Percentiles rank a stretch among this genome's conserved stretches.
These are phyloP conservation scores for Eruca vesicaria DNA, from an alignment of 441 rosid genomes.

Conservation along the genomic window DNA sequence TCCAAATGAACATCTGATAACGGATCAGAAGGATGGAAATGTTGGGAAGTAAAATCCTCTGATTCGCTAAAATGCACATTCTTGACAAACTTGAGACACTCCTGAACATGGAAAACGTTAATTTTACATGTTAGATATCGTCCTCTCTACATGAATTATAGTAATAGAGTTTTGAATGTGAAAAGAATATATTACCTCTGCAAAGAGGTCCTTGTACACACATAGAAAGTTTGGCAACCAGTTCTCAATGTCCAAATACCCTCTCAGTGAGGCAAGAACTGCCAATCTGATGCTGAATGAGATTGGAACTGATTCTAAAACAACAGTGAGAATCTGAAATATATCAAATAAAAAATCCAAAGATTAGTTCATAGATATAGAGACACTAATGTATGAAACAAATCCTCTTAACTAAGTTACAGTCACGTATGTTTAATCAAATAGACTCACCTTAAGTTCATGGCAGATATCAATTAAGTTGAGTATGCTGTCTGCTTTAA, in stretches of 20 bases:
- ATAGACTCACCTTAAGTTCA: conserved; percentile 72
- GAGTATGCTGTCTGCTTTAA: conserved; percentile 57
- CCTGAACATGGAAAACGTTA: conserved; percentile 46
- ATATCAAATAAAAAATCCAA: not conserved
- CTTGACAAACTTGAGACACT: conserved; percentile 83
- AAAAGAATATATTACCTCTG: conserved; percentile 56
- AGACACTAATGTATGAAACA: conserved; percentile 1
- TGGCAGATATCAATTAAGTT: conserved; percentile 76
- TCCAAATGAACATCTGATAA: conserved; percentile 64
- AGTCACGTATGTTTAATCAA: not conserved
- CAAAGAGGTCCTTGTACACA: conserved; percentile 68
- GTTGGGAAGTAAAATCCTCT: conserved; percentile 62
- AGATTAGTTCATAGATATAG: conserved; percentile 6
- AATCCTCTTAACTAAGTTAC: not conserved
- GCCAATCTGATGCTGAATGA: conserved; percentile 74
- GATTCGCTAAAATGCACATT: conserved; percentile 72
- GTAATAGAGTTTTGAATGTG: not conserved
- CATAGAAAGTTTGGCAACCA: conserved; percentile 71
- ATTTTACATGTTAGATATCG: conserved; percentile 28
- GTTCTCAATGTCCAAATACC: conserved; percentile 75
- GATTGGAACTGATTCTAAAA: conserved; percentile 76
- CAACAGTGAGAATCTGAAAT: conserved; percentile 67
- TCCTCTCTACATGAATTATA: conserved; percentile 11
- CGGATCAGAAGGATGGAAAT: conserved; percentile 63
- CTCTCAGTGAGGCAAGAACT: conserved; percentile 81